These are phyloP conservation scores for Aphanomyces astaci DNA, from an alignment of 352 stramenopile species.

Conservation along the genomic window DNA sequence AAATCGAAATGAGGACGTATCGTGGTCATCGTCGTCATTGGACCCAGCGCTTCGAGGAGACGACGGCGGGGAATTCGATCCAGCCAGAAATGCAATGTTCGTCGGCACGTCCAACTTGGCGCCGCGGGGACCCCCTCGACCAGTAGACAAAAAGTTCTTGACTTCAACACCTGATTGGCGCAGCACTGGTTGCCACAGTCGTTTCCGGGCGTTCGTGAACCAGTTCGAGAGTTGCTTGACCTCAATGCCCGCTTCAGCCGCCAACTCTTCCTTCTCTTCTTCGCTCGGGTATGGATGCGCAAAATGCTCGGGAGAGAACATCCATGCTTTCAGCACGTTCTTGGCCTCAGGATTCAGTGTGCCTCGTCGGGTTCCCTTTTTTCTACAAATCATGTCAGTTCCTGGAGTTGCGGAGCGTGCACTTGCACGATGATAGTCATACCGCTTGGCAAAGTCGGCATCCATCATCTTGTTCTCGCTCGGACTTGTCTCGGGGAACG, in stretches of 20 bases:
- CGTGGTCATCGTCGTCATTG: constrained; percentile 22
- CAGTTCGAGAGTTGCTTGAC: constrained; percentile 86
- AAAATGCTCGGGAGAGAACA: constrained; percentile 85
- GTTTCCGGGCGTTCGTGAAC: constrained; percentile 85
- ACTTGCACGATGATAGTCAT: constrained; percentile 76
- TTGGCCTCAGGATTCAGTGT: constrained; percentile 79
- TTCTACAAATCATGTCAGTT: constrained; percentile 81
- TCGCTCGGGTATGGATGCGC: constrained; percentile 81
- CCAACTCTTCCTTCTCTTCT: constrained; percentile 81
- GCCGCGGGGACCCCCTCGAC: constrained; percentile 64
- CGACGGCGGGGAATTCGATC: constrained; percentile 32
- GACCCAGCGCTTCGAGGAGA: constrained; percentile 28
- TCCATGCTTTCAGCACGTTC: constrained; percentile 83
- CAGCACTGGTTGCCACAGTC: constrained; percentile 78
- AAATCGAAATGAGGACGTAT: background rate
- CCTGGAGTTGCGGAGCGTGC: constrained; percentile 58
- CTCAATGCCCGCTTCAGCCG: constrained; percentile 69
- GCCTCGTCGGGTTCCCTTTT: constrained; percentile 73
- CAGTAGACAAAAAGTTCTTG: constrained; percentile 82
- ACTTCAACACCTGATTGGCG: constrained; percentile 82
- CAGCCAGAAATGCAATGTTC: constrained; percentile 36
- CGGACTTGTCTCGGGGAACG: constrained; percentile 21
- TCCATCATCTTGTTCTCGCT: constrained; percentile 26
- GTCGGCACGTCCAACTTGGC: constrained; percentile 62
- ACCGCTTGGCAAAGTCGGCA: constrained; percentile 27